A percentile compares a stretch with the other conserved stretches of the same genome.
Conservation (phyloP, 2,329 filamentous ascomycete genomes). For the Colletotrichum sp. region DNA sequence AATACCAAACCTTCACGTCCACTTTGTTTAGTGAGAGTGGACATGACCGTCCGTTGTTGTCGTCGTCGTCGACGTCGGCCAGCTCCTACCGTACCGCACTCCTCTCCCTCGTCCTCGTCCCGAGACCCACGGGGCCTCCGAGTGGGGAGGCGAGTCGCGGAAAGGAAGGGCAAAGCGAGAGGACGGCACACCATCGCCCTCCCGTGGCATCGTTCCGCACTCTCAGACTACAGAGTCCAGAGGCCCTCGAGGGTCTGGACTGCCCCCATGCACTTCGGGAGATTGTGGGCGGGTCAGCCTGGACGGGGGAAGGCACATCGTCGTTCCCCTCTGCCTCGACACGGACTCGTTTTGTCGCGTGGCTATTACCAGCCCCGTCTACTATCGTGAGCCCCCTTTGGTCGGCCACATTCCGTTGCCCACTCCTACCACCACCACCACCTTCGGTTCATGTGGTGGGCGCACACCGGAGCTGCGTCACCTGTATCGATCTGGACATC, state of each 20-base stretch:
- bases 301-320: constrained; percentile 5
- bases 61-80: not conserved
- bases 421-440: not conserved
- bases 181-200: not conserved
- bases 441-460: not conserved
- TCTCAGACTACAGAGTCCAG: not conserved
- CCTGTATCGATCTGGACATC: constrained; percentile 3
- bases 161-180: not conserved
- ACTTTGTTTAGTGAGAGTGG: not conserved
- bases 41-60: not conserved
- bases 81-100: not conserved
- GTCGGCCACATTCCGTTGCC: constrained; percentile 9
- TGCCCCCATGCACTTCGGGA: not conserved
- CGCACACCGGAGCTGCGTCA: constrained; percentile 1
- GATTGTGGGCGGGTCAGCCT: constrained; percentile 14
- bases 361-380: not conserved
- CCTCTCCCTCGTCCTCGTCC: not conserved
- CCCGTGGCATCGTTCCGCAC: constrained; percentile 1
- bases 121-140: not conserved
- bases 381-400: not conserved
- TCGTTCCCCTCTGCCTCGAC: not conserved
- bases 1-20: not conserved
- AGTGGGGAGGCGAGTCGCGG: constrained; percentile 5
- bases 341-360: not conserved
- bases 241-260: not conserved